These are phyloP conservation scores for Vaccinium vitisidaea DNA, from an alignment of 148 eudicot species.

Conservation along the genomic window DNA sequence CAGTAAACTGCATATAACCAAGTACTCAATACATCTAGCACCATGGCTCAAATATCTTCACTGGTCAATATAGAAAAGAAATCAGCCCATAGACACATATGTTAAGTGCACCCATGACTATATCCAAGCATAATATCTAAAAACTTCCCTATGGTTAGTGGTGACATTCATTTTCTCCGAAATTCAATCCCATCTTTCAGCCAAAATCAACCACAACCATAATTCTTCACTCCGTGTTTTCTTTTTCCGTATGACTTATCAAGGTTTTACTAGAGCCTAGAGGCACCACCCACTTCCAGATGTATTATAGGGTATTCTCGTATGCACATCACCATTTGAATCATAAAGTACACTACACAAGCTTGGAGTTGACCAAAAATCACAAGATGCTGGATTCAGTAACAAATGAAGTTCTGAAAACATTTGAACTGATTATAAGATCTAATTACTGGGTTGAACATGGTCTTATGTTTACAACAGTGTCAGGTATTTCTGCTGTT, in stretches of 20 bases:
- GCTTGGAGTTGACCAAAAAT: background rate
- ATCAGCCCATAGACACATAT: background rate
- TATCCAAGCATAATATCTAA: background rate
- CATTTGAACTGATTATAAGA: background rate
- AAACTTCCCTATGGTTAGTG: too few species aligned
- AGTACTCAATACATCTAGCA: background rate
- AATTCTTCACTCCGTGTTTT: background rate
- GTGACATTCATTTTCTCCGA: background rate
- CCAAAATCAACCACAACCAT: background rate
- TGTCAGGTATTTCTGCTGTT: background rate
- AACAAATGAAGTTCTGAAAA: background rate
- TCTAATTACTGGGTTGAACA: background rate
- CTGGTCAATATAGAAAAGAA: background rate
- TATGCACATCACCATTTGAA: background rate
- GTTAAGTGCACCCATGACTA: background rate
- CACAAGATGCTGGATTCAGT: background rate
- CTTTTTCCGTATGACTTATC: background rate
- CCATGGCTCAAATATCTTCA: background rate
- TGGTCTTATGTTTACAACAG: background rate
- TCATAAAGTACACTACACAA: background rate
- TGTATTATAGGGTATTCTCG: background rate
- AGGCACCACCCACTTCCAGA: background rate
- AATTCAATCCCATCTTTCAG: background rate
- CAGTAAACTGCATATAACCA: slow-evolving; percentile 62
- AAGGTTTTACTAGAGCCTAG: background rate